A percentile compares a stretch with the other conserved stretches of the same genome.
Evolutionary conservation across 2,329 filamentous ascomycete genomes (phyloP).

Genomic region (Byssothecium circinans): DNA sequence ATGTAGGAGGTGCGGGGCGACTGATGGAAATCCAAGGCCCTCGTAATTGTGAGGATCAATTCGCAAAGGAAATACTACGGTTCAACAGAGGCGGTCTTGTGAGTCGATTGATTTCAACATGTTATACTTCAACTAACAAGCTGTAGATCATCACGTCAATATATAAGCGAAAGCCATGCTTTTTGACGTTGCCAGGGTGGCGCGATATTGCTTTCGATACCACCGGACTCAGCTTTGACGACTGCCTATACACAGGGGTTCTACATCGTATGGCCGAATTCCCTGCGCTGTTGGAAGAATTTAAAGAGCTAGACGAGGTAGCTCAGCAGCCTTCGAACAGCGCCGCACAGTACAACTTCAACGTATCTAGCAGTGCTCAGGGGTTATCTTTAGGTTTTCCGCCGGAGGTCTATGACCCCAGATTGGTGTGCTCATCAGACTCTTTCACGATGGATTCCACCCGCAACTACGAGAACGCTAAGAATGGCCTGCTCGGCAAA

Average conservation of each 20-base stretch:
- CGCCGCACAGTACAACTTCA: background rate
- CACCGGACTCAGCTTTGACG: slow-evolving; percentile 26
- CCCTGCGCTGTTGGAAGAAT: slow-evolving; percentile 28
- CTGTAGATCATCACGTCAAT: slow-evolving; percentile 36
- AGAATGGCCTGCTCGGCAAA: slow-evolving; percentile 22
- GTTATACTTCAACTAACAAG: slow-evolving; percentile 3
- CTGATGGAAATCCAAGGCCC: slow-evolving; percentile 39
- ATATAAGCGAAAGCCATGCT: slow-evolving; percentile 34
- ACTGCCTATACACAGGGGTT: slow-evolving; percentile 31
- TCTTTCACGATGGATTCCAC: slow-evolving; percentile 10
- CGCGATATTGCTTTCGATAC: slow-evolving; percentile 38
- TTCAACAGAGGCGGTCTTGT: slow-evolving; percentile 38
- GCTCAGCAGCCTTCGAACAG: slow-evolving; percentile 1
- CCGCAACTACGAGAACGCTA: slow-evolving; percentile 9
- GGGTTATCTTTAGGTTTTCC: slow-evolving; percentile 22
- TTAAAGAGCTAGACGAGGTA: slow-evolving; percentile 23
- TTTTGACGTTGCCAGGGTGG: slow-evolving; percentile 36
- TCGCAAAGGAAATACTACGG: slow-evolving; percentile 34
- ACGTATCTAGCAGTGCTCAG: background rate
- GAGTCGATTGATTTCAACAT: slow-evolving; percentile 10
- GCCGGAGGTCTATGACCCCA: slow-evolving; percentile 16
- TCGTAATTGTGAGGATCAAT: slow-evolving; percentile 25
- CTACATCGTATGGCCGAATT: slow-evolving; percentile 32
- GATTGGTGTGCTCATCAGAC: slow-evolving; percentile 18
- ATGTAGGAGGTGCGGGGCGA: slow-evolving; percentile 37